These are phyloP conservation scores for Ceriops zippeliana DNA, from an alignment of 345 rosid genomes.

Conservation along the genomic window DNA sequence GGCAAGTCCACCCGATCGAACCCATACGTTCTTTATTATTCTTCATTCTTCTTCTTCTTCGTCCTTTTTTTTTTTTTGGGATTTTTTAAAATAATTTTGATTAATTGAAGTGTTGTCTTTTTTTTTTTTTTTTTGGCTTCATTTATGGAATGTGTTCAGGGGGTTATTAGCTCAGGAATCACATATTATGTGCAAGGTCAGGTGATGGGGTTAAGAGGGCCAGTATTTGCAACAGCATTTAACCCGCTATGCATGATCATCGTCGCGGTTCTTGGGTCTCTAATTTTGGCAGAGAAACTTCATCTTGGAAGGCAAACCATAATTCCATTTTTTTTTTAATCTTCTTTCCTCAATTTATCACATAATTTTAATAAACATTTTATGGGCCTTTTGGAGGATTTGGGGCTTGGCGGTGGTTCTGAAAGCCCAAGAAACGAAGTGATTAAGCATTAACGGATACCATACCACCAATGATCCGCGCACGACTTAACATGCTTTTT, in stretches of 20 bases:
- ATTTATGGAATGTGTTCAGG: constrained; percentile 29
- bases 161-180: constrained; percentile 61
- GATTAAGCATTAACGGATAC: too few relatives aligned
- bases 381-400: too few relatives aligned
- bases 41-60: background rate
- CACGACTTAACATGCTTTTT: too few relatives aligned
- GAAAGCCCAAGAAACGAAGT: too few relatives aligned
- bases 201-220: constrained; percentile 70
- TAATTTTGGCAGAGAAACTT: constrained; percentile 54
- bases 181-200: constrained; percentile 73
- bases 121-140: background rate
- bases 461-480: too few relatives aligned
- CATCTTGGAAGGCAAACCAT: constrained; percentile 56
- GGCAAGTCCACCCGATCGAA: background rate
- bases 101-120: background rate
- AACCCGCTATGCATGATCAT: constrained; percentile 78
- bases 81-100: background rate
- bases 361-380: too few relatives aligned
- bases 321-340: too few relatives aligned
- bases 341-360: too few relatives aligned
- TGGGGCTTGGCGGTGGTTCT: too few relatives aligned
- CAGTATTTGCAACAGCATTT: constrained; percentile 72
- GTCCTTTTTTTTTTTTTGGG: too few relatives aligned
- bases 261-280: constrained; percentile 50
- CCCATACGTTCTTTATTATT: background rate